Conservation (phyloP, 257 asterid species). For the Galeopsis tetrahit region DNA sequence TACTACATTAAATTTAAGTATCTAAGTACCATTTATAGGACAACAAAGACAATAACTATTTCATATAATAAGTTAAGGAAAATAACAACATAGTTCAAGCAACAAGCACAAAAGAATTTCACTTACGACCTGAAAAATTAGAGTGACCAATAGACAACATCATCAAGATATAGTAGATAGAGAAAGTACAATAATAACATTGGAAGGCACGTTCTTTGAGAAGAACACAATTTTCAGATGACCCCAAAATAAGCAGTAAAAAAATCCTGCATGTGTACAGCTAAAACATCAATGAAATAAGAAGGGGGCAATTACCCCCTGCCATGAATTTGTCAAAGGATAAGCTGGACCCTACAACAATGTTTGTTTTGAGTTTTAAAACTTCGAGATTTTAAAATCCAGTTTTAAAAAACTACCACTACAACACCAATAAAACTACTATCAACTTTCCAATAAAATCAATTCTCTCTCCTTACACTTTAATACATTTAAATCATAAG, state of each 20-base stretch:
- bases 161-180: constrained; percentile 10
- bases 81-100: neutral
- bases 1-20: constrained; percentile 4
- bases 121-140: neutral
- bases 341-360: neutral
- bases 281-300: too few species aligned
- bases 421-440: too few species aligned
- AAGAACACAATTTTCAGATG: constrained; percentile 12
- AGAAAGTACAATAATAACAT: constrained; percentile 17
- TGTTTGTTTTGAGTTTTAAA: too few species aligned
- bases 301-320: neutral
- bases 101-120: neutral
- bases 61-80: neutral
- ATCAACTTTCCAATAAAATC: too few species aligned
- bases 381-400: too few species aligned
- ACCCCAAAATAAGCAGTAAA: neutral
- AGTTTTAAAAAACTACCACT: too few species aligned
- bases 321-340: neutral
- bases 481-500: too few species aligned
- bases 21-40: constrained; percentile 1
- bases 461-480: too few species aligned
- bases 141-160: neutral
- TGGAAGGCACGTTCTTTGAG: neutral
- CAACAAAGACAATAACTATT: neutral
- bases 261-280: neutral